These are phyloP conservation scores for Rhodotorula sphaerocarpa DNA, from an alignment of 768 basidiomycete genomes.

Conservation along the genomic window DNA sequence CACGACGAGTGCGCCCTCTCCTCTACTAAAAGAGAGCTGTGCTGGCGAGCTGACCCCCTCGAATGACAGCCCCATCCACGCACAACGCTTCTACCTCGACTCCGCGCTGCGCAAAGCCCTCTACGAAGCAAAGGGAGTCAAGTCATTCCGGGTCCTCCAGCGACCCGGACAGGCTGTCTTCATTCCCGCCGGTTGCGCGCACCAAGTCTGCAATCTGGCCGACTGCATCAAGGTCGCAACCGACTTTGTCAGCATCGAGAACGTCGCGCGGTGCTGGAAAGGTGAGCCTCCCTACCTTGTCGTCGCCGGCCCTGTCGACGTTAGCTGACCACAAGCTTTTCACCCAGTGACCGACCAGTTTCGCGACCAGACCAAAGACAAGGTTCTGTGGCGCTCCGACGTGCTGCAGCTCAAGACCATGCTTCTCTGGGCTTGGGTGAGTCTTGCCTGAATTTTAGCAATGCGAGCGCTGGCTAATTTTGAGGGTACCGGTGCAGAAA, in stretches of 20 bases:
- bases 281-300: neutral
- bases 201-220: conserved; percentile 78
- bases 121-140: conserved; percentile 59
- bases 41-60: neutral
- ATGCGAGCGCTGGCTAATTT: too few relatives aligned
- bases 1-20: conserved; percentile 47
- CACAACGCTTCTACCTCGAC: conserved; percentile 80
- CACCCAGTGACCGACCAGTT: conserved; percentile 72
- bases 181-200: conserved; percentile 69
- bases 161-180: conserved; percentile 86
- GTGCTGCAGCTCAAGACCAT: conserved; percentile 81
- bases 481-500: neutral
- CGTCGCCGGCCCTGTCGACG: neutral
- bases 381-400: conserved; percentile 86
- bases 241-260: conserved; percentile 92
- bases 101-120: conserved; percentile 59
- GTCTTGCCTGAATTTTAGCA: conserved; percentile 42
- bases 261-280: conserved; percentile 72
- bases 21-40: too few relatives aligned
- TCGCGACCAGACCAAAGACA: conserved; percentile 69
- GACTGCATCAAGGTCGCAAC: conserved; percentile 93
- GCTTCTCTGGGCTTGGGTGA: conserved; percentile 90
- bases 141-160: conserved; percentile 77
- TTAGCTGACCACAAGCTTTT: too few relatives aligned
- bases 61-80: conserved; percentile 61